These are phyloP conservation scores for Suillus paluster DNA, from an alignment of 768 basidiomycete genomes.

Conservation along the genomic window DNA sequence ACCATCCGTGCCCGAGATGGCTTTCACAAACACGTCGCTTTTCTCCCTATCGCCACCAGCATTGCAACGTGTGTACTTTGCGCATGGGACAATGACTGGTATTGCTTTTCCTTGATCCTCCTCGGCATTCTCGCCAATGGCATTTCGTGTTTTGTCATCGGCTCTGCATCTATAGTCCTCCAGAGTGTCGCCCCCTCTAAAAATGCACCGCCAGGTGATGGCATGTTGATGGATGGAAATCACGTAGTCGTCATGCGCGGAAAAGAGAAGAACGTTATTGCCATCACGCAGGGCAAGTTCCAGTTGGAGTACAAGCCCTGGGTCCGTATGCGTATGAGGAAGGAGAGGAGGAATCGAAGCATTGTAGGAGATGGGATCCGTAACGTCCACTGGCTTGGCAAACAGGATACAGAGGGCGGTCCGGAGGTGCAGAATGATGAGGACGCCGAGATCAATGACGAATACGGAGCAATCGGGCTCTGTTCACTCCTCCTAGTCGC, in stretches of 20 bases:
- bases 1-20: constrained; percentile 8
- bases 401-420: constrained; percentile 2
- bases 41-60: constrained; percentile 32
- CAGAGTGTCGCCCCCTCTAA: constrained; percentile 10
- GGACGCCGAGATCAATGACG: constrained; percentile 10
- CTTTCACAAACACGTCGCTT: constrained; percentile 11
- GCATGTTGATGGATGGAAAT: constrained; percentile 11
- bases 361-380: background rate
- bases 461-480: constrained; percentile 18
- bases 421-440: constrained; percentile 2
- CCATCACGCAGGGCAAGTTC: constrained; percentile 24
- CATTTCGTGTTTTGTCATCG: constrained; percentile 28
- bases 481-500: constrained; percentile 20
- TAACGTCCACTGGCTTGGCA: background rate
- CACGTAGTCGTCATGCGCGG: constrained; percentile 22
- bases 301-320: constrained; percentile 19
- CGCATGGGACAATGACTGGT: constrained; percentile 33
- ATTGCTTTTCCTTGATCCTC: constrained; percentile 31
- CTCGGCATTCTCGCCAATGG: constrained; percentile 37
- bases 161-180: constrained; percentile 20
- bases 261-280: constrained; percentile 18
- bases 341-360: background rate
- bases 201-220: constrained; percentile 20
- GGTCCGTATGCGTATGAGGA: constrained; percentile 16
- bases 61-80: constrained; percentile 26